A percentile compares a stretch with the other conserved stretches of the same genome.
phyloP scores from a whole-genome alignment of 1,284 basidiomycete genomes.

The Trametes sp. region DNA sequence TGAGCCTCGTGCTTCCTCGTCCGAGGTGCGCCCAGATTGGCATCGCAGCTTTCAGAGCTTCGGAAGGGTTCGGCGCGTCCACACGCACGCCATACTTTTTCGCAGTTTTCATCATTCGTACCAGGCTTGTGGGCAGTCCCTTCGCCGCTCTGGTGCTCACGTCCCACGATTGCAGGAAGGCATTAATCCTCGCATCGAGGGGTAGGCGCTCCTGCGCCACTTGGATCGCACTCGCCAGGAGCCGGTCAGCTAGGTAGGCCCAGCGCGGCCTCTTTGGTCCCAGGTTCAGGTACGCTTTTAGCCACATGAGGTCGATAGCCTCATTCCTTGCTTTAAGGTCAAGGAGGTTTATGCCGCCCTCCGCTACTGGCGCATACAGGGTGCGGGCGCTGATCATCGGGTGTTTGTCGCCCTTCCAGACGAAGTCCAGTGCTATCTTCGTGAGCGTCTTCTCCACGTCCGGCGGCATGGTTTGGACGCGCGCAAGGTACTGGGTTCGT shows the following conservation, averaged over 20 bases:
- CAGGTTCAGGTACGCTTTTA: constrained; percentile 26
- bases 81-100: not conserved
- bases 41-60: not conserved
- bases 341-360: not conserved
- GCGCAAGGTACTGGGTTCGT: constrained; percentile 30
- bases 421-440: not conserved
- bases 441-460: not conserved
- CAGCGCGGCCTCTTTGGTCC: constrained; percentile 23
- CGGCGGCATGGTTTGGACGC: constrained; percentile 27
- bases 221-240: no score
- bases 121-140: not conserved
- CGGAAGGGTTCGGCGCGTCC: not conserved
- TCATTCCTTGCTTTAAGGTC: constrained; percentile 1
- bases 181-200: not conserved
- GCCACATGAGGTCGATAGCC: constrained; percentile 33
- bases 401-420: not conserved
- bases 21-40: not conserved
- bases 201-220: no score
- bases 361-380: not conserved
- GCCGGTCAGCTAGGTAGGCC: constrained; percentile 29
- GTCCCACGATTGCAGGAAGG: not conserved
- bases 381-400: not conserved
- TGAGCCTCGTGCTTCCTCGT: not conserved
- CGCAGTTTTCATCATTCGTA: not conserved
- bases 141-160: not conserved